These are phyloP conservation scores for Celoporthe dispersa DNA, from an alignment of 2,329 filamentous ascomycete genomes.

Conservation along the genomic window DNA sequence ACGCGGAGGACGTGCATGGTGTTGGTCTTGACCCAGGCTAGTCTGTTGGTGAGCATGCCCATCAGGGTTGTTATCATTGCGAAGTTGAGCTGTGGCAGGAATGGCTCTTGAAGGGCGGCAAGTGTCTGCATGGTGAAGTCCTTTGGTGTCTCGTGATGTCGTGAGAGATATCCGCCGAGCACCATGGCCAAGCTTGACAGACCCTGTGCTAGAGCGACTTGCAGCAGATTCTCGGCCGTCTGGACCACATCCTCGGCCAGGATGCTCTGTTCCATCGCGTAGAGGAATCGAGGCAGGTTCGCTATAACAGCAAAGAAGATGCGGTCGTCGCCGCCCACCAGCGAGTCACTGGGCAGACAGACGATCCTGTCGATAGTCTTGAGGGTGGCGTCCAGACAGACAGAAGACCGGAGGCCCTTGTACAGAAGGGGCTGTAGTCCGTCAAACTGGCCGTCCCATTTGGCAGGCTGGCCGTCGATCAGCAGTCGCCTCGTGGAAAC, in stretches of 20 bases:
- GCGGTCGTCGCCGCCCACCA: slow-evolving; percentile 82
- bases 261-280: slow-evolving; percentile 71
- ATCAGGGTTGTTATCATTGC: slow-evolving; percentile 87
- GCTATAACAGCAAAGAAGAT: slow-evolving; percentile 86
- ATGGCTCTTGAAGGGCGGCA: slow-evolving; percentile 74
- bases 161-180: slow-evolving; percentile 71
- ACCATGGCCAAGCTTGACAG: slow-evolving; percentile 69
- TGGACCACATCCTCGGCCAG: slow-evolving; percentile 60
- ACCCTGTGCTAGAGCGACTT: slow-evolving; percentile 74
- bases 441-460: slow-evolving; percentile 89
- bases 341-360: slow-evolving; percentile 74
- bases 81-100: slow-evolving; percentile 82
- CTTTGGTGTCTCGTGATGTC: slow-evolving; percentile 67
- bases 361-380: slow-evolving; percentile 79
- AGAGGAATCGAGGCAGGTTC: slow-evolving; percentile 86
- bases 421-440: slow-evolving; percentile 85
- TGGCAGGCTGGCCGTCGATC: slow-evolving; percentile 76
- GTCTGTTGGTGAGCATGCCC: slow-evolving; percentile 85
- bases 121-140: slow-evolving; percentile 80
- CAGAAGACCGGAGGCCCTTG: slow-evolving; percentile 87
- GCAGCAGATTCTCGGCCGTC: slow-evolving; percentile 71
- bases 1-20: slow-evolving; percentile 88
- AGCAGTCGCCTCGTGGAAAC: slow-evolving; percentile 71
- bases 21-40: slow-evolving; percentile 88
- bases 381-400: slow-evolving; percentile 79